phyloP scores from a whole-genome alignment of 495 filamentous ascomycete genomes.

The Neurospora sp. region DNA sequence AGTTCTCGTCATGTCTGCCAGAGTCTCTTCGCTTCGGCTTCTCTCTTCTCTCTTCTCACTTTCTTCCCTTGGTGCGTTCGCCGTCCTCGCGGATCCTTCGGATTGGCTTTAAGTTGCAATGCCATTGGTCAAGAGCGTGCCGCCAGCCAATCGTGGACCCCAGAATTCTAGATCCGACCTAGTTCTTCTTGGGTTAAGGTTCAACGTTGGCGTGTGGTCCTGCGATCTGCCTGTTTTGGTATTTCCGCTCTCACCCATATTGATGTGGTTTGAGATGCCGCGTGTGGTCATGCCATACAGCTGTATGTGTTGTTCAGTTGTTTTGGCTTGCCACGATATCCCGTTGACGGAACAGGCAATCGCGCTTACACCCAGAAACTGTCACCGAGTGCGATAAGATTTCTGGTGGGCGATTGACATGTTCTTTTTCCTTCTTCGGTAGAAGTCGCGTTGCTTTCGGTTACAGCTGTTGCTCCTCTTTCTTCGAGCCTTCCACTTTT shows the following conservation, averaged over 20 bases:
- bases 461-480: not conserved
- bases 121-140: not conserved
- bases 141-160: not conserved
- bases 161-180: not conserved
- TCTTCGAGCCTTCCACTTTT: not conserved
- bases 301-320: not conserved
- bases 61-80: not conserved
- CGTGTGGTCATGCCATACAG: not conserved
- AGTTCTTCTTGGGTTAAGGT: not conserved
- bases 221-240: not conserved
- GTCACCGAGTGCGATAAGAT: not conserved
- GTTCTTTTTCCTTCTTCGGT: not conserved
- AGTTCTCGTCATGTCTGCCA: not conserved
- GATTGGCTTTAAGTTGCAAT: not conserved
- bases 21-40: not conserved
- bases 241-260: not conserved
- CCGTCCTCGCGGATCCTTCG: not conserved
- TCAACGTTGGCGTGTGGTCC: not conserved
- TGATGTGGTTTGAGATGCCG: not conserved
- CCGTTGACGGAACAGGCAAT: not conserved
- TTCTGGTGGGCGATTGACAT: not conserved
- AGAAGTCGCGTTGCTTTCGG: not conserved
- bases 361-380: not conserved
- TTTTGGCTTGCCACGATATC: not conserved
- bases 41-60: not conserved